These are phyloP conservation scores for Acarospora socialis DNA, from an alignment of 2,329 filamentous ascomycete species.

Conservation along the genomic window DNA sequence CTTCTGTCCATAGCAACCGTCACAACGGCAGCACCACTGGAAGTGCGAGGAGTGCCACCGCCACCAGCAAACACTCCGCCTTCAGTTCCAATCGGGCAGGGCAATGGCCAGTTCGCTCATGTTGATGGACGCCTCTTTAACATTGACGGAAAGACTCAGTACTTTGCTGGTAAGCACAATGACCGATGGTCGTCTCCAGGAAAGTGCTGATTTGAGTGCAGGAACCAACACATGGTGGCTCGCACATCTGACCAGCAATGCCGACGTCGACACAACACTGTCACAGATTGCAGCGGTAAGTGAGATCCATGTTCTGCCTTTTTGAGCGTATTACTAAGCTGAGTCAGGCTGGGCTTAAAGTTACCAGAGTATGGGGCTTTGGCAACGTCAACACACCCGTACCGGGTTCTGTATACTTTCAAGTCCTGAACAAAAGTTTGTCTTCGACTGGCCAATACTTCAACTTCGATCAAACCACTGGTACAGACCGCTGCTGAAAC, in stretches of 20 bases:
- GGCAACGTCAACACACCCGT: conserved; percentile 33
- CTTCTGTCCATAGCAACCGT: too few relatives aligned
- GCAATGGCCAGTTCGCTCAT: conserved; percentile 4
- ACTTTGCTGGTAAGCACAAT: conserved; percentile 27
- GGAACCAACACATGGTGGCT: conserved; percentile 40
- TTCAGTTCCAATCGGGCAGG: background rate
- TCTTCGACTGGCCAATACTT: conserved; percentile 33
- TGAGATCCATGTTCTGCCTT: background rate
- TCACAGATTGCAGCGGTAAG: conserved; percentile 15
- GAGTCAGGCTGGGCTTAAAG: conserved; percentile 30
- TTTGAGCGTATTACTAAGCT: conserved; percentile 11
- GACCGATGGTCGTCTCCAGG: background rate
- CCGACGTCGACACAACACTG: conserved; percentile 33
- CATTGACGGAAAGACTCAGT: conserved; percentile 26
- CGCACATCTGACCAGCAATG: conserved; percentile 33
- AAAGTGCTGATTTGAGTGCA: conserved; percentile 2
- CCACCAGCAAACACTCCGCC: too few relatives aligned
- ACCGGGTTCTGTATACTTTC: conserved; percentile 30
- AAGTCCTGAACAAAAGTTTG: conserved; percentile 25
- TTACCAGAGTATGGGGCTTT: conserved; percentile 41
- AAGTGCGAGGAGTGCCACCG: too few relatives aligned
- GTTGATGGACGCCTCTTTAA: conserved; percentile 20
- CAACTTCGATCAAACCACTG: conserved; percentile 37
- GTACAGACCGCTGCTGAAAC: conserved; percentile 25
- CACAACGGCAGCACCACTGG: too few relatives aligned